Percentiles rank a stretch among this genome's conserved stretches.
Evolutionary conservation across 116 monocot species (phyloP).

Genomic region (Phalaenopsis hybrid): DNA sequence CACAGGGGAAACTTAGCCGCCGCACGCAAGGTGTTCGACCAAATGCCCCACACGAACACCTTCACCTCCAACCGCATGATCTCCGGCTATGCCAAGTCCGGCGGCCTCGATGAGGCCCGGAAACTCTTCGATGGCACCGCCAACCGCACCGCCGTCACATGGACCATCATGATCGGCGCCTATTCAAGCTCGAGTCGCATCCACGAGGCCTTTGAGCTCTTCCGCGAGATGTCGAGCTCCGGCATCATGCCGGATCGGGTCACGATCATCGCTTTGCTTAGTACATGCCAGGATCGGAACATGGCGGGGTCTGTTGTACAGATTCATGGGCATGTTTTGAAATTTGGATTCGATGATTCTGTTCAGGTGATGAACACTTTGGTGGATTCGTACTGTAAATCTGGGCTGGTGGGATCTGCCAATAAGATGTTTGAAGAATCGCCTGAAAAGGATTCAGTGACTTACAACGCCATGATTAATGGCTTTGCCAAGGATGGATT

Average conservation of each 20-base stretch:
- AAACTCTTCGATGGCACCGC: conserved; percentile 31
- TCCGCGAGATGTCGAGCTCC: conserved; percentile 39
- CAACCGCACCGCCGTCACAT: conserved; percentile 45
- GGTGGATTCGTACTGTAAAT: conserved; percentile 79
- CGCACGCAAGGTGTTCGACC: conserved; percentile 64
- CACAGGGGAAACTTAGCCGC: conserved; percentile 17
- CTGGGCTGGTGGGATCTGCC: conserved; percentile 26
- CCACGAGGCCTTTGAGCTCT: conserved; percentile 37
- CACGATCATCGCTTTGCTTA: conserved; percentile 31
- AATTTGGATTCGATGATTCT: conserved; percentile 33
- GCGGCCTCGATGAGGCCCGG: conserved; percentile 39
- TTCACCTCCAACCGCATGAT: conserved; percentile 65
- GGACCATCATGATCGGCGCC: conserved; percentile 79
- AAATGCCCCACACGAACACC: conserved; percentile 56
- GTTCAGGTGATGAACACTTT: conserved; percentile 61
- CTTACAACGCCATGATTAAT: conserved; percentile 67
- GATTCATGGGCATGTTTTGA: conserved; percentile 39
- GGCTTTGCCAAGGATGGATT: conserved; percentile 55
- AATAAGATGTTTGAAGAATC: conserved; percentile 36
- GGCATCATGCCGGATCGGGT: conserved; percentile 46
- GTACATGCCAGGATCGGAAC: conserved; percentile 25
- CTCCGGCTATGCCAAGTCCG: conserved; percentile 48
- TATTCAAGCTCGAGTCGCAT: conserved; percentile 14
- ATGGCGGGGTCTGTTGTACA: conserved; percentile 21
- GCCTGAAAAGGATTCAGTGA: conserved; percentile 43